Evolutionary conservation across 1,284 basidiomycete species (phyloP).

Genomic region (Leccinum subrobustum): DNA sequence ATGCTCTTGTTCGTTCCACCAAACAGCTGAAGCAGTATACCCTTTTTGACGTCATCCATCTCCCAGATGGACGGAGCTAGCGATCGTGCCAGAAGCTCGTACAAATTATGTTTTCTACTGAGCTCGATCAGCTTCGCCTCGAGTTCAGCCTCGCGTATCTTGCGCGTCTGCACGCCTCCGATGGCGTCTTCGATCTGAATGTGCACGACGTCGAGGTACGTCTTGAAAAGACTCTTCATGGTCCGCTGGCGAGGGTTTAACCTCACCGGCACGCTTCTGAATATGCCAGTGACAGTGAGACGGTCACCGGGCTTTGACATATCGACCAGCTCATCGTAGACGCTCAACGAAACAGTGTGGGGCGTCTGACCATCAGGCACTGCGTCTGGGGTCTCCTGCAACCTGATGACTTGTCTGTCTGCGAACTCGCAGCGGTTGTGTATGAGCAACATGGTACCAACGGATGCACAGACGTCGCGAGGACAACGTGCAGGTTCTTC

Average conservation of each 20-base stretch:
- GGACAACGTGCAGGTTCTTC: constrained; percentile 91
- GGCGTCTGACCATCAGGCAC: constrained; percentile 99
- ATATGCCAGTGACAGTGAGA: constrained; percentile 90
- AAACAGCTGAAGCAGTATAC: constrained; percentile 93
- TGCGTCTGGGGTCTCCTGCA: constrained; percentile 97
- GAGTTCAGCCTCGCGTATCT: constrained; percentile 55
- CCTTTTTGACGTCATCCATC: constrained; percentile 99
- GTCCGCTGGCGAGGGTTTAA: constrained; percentile 90
- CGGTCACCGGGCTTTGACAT: constrained; percentile 94
- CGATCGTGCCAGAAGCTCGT: constrained; percentile 82
- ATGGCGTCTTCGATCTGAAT: constrained; percentile 57
- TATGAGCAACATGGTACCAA: constrained; percentile 91
- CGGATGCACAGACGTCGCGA: constrained; percentile 84
- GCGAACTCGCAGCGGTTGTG: constrained; percentile 98
- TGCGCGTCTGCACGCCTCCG: constrained; percentile 41
- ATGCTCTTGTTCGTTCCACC: constrained; percentile 98
- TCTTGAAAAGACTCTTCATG: constrained; percentile 96
- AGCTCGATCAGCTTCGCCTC: constrained; percentile 66
- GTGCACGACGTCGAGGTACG: constrained; percentile 95
- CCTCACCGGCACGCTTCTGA: constrained; percentile 90
- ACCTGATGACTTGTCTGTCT: constrained; percentile 91
- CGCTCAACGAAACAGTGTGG: constrained; percentile 93
- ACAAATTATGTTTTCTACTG: constrained; percentile 78
- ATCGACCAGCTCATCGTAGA: constrained; percentile 97
- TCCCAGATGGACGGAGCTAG: constrained; percentile 97